Conservation (phyloP, 768 basidiomycete genomes). For the Suillus bovinus region DNA sequence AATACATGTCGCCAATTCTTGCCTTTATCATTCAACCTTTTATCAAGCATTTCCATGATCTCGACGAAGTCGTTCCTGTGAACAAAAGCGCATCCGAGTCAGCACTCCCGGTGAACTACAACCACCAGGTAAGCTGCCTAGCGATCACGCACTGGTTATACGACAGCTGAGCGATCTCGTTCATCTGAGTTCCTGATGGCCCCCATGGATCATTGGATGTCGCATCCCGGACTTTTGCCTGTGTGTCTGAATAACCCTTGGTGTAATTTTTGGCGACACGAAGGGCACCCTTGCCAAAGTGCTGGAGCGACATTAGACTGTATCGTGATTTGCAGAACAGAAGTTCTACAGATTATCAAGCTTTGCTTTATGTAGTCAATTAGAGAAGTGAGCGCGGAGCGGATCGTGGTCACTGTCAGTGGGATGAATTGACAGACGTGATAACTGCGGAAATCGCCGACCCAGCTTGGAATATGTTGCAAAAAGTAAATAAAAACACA, state of each 20-base stretch:
- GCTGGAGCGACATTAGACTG: conserved; percentile 55
- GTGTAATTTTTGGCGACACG: conserved; percentile 95
- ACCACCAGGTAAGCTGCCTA: not conserved
- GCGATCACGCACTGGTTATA: conserved; percentile 82
- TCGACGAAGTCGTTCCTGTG: conserved; percentile 92
- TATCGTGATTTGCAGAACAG: not conserved
- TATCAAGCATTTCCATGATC: conserved; percentile 99
- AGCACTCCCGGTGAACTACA: not conserved
- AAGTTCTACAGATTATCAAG: not conserved
- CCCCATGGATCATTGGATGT: conserved; percentile 99
- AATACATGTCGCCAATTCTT: conserved; percentile 99
- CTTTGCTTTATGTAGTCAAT: not conserved
- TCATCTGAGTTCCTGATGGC: conserved; percentile 97
- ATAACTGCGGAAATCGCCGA: not conserved
- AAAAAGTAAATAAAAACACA: conserved; percentile 7
- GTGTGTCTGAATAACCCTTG: conserved; percentile 92
- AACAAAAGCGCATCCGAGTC: not conserved
- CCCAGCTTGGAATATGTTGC: not conserved
- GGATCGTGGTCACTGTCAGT: not conserved
- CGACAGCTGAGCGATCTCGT: conserved; percentile 94
- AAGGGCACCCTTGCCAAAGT: conserved; percentile 82
- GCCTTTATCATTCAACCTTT: conserved; percentile 96
- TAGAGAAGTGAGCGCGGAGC: not conserved
- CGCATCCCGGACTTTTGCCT: conserved; percentile 94
- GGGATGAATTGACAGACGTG: conserved; percentile 8